These are phyloP conservation scores for Coleophoma cylindrospora DNA, from an alignment of 2,329 filamentous ascomycete species.

Conservation along the genomic window DNA sequence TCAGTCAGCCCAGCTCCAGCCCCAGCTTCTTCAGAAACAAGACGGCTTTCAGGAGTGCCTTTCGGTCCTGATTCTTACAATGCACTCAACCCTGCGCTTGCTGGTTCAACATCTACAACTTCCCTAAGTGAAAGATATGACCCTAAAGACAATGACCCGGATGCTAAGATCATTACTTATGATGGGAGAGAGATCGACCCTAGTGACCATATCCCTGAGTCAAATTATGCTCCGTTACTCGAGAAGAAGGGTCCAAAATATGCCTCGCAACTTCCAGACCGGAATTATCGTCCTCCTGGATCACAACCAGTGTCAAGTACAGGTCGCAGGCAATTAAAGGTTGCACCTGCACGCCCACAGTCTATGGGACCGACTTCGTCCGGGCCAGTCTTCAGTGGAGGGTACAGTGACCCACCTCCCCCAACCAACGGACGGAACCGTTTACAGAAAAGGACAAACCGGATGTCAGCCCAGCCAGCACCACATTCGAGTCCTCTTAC, in stretches of 20 bases:
- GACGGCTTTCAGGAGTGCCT: slow-evolving; percentile 56
- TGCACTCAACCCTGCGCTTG: slow-evolving; percentile 55
- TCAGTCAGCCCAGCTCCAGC: slow-evolving; percentile 69
- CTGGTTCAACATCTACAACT: slow-evolving; percentile 27
- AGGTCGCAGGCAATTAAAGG: slow-evolving; percentile 46
- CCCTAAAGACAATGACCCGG: slow-evolving; percentile 37
- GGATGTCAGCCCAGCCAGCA: slow-evolving; percentile 20
- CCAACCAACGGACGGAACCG: slow-evolving; percentile 45
- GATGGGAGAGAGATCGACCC: slow-evolving; percentile 76
- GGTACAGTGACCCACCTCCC: slow-evolving; percentile 28
- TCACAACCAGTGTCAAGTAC: slow-evolving; percentile 46
- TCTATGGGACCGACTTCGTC: slow-evolving; percentile 29
- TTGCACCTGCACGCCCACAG: slow-evolving; percentile 41
- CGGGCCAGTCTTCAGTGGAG: slow-evolving; percentile 19
- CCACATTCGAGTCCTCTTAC: slow-evolving; percentile 21
- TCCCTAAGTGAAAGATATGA: slow-evolving; percentile 24
- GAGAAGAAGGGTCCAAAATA: slow-evolving; percentile 44
- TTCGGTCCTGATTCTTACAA: slow-evolving; percentile 76
- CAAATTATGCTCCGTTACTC: slow-evolving; percentile 25
- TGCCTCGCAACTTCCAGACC: slow-evolving; percentile 26
- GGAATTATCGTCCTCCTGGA: slow-evolving; percentile 40
- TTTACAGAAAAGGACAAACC: slow-evolving; percentile 55
- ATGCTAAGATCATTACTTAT: slow-evolving; percentile 68
- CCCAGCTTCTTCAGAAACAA: slow-evolving; percentile 43
- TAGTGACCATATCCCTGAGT: slow-evolving; percentile 71